Evolutionary conservation across 345 rosid species (phyloP), one percentile per base, ranked within the genome.

Genomic region (Salix koriyanagi): DNA sequence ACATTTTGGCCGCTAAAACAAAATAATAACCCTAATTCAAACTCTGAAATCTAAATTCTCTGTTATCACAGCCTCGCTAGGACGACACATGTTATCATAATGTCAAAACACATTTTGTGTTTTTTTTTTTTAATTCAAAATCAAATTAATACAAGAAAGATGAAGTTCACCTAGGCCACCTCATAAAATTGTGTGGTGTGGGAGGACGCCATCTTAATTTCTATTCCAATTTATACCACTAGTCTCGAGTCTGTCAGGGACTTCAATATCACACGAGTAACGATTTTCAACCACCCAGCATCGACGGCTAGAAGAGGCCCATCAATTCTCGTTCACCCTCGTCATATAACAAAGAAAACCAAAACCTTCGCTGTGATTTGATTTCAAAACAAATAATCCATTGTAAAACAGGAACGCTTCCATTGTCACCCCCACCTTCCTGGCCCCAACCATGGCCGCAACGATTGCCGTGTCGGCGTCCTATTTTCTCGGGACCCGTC

Each of bases 401-500:
- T 9, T 58, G 23, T 10, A 23, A 58, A n/a, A 23, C 12, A 62
- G 64, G 28, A 37, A 23, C 28, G 23, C 23, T 28, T 26, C 23
- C 39, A 4, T 19, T 37, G 26, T 39, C 23, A 23, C 44, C 72
- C 42, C 36, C 72, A 41, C 58, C 54, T 11, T 16, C 70, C 66
- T 28, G 42, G 56, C 61, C 72, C 64, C 67, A 64, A 42, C 30
- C 73, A 83, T 87, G 83, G 86, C 42, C 0, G 26, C 71, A 2
- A 6, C 61, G 5, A 77, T 87, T 19, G 84, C 88, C 0, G 89
- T 92, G 25, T 66, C 89, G 72, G 78, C 86, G 21, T 89, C 97
- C 2, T 79, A 80, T 52, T 87, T 93, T 86, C 84, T 89, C 9
- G 90, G 94, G 25, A 79, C 84, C 74, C 86, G 86, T 21, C 25